Conservation (phyloP, 345 rosid species). For the Aethionema arabicum region DNA sequence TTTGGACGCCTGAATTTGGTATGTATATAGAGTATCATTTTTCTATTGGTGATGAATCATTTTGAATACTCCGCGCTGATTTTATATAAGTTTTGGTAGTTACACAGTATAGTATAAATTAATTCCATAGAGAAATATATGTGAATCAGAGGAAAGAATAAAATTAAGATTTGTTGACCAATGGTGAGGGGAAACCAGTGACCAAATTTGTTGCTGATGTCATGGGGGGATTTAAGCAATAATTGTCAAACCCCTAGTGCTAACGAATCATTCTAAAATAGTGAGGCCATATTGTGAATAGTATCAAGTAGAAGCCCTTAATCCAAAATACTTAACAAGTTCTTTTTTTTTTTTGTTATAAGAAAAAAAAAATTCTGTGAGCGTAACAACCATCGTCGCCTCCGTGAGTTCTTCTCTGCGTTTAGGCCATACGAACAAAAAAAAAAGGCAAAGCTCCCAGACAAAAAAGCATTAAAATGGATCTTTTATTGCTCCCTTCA, state of each 20-base stretch:
- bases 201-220: neutral
- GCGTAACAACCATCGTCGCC: conserved; percentile 35
- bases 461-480: neutral
- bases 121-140: neutral
- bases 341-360: neutral
- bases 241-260: neutral
- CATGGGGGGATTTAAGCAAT: neutral
- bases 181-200: neutral
- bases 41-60: neutral
- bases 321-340: neutral
- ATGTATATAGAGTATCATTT: neutral
- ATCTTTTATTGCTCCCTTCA: conserved; percentile 8
- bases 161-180: neutral
- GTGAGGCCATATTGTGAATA: neutral
- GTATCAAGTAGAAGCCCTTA: neutral
- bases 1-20: neutral
- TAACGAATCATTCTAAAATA: neutral
- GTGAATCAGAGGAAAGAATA: neutral
- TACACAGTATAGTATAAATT: neutral
- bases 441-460: neutral
- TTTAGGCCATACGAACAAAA: conserved; percentile 6
- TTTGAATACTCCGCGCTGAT: no score
- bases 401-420: conserved; percentile 38
- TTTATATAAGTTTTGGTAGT: neutral
- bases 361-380: neutral